Evolutionary conservation across 2,329 filamentous ascomycete species (phyloP).

Genomic region (Ophiostoma tasmaniense): DNA sequence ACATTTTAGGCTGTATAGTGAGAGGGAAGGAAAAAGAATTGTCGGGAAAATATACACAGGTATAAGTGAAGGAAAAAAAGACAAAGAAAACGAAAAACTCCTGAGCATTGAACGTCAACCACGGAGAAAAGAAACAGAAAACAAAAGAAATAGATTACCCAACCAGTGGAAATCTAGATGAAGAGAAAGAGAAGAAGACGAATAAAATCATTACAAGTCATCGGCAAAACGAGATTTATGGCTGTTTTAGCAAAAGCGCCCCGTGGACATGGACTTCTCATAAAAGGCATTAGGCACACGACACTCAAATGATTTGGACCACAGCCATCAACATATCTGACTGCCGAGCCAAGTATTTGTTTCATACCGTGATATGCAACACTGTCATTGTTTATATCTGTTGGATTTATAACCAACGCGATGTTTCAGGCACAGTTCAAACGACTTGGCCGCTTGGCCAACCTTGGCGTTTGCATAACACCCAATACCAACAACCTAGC

Average conservation of each 20-base stretch:
- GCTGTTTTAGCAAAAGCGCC: not conserved
- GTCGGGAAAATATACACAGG: not conserved
- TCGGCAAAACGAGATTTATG: not conserved
- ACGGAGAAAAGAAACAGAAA: not conserved
- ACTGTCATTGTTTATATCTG: not conserved
- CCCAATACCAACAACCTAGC: not conserved
- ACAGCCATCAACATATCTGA: not conserved
- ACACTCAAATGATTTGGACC: not conserved
- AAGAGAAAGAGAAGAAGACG: not conserved
- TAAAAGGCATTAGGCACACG: not conserved
- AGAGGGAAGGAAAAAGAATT: no score
- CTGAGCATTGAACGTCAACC: no score
- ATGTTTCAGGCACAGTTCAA: not conserved
- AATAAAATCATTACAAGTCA: not conserved
- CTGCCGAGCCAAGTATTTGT: not conserved
- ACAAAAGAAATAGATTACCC: not conserved
- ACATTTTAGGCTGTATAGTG: not conserved
- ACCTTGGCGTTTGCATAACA: not conserved
- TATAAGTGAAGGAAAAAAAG: not conserved
- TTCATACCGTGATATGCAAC: not conserved
- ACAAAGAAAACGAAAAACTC: not conserved
- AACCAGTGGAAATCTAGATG: not conserved
- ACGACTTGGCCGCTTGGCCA: conserved; percentile 2
- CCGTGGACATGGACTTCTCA: not conserved
- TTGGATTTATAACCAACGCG: no score